These are phyloP conservation scores for Pyracantha coccinea DNA, from an alignment of 331 rosid species.

Conservation along the genomic window DNA sequence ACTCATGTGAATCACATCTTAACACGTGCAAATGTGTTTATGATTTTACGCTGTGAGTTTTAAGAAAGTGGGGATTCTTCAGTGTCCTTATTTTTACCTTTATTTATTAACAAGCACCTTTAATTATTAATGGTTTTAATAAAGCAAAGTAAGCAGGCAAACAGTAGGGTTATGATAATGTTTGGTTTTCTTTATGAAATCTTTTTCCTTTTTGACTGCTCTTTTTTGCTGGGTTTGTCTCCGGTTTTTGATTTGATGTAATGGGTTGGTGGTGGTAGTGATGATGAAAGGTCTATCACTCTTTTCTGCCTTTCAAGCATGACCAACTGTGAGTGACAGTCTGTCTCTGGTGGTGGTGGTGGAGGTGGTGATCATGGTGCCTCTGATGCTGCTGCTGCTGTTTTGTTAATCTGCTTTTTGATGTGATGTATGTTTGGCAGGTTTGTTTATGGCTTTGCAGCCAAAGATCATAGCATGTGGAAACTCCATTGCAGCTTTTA, in stretches of 20 bases:
- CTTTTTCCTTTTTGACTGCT: constrained; percentile 17
- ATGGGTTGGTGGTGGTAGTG: constrained; percentile 33
- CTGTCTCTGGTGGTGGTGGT: neutral
- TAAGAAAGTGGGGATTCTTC: too few species aligned
- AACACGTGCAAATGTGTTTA: too few species aligned
- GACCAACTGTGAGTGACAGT: constrained; percentile 19
- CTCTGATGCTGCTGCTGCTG: constrained; percentile 25
- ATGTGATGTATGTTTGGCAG: constrained; percentile 32
- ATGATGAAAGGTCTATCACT: constrained; percentile 28
- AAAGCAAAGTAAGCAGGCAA: constrained; percentile 13
- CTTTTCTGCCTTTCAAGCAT: constrained; percentile 16
- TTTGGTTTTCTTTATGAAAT: constrained; percentile 21
- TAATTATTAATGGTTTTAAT: constrained; percentile 14
- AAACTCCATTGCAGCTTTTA: constrained; percentile 70
- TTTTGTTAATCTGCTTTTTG: constrained; percentile 1
- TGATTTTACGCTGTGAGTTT: too few species aligned
- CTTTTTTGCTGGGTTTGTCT: neutral
- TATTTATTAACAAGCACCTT: neutral
- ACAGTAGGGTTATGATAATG: constrained; percentile 29
- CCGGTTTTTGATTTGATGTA: constrained; percentile 2
- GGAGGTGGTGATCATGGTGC: constrained; percentile 6
- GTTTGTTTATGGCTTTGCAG: constrained; percentile 93
- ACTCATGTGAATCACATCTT: too few species aligned
- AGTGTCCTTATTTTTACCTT: neutral
- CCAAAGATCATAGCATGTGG: constrained; percentile 98